Base-by-base conservation (phyloP, 1,284 basidiomycete genomes). In the Apiotrichum mycotoxinovorans region DNA sequence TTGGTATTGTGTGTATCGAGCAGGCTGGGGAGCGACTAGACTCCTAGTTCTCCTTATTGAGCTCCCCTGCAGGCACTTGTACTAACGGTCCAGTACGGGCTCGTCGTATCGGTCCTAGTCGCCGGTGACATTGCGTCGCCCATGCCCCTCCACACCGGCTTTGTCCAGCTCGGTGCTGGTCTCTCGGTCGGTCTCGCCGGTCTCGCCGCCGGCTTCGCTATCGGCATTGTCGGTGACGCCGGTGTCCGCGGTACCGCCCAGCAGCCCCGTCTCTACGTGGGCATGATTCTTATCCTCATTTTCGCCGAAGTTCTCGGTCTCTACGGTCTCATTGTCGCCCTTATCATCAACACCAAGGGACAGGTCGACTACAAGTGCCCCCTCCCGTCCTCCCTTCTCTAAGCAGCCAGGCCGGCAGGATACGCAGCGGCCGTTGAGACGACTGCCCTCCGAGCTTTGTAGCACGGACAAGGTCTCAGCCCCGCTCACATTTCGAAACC, bases 221-320 rank as follows among this genome's bases (percentile, higher is more conserved):
- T 94, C 68, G 91, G 94, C 63, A 90, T 97, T 72, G 94, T 98
- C 57, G 92, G 95, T 76, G 91, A 98, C 75, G 89, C 94, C 61
- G 91, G 91, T 83, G 91, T 93, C 41, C 83, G 91, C 60, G 89
- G 89, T 56, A 91, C 89, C 58, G 88, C 89, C 54, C 89, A 95
- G 75, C 92, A 97, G 80, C 90, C 91, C 46, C 83, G 91, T 71
- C 82, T 98, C 63, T 98, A 92, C 79, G 94, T 97, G 70, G 90
- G 74, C 58, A 76, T 76, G 74, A 86, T 91, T 44, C 84, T 91
- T 53, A 90, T 91, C 65, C 85, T 94, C 72, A 95, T 95, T 77
- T 94, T 96, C 74, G 91, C 89, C 53, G 94, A 97, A 78, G 93
- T 97, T 35, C 79, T 97, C 70, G 81, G 81, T 75, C 77, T 82